A percentile compares a stretch with the other conserved stretches of the same genome.
Conservation (phyloP, 441 rosid species). For the Gossypium trilobum region DNA sequence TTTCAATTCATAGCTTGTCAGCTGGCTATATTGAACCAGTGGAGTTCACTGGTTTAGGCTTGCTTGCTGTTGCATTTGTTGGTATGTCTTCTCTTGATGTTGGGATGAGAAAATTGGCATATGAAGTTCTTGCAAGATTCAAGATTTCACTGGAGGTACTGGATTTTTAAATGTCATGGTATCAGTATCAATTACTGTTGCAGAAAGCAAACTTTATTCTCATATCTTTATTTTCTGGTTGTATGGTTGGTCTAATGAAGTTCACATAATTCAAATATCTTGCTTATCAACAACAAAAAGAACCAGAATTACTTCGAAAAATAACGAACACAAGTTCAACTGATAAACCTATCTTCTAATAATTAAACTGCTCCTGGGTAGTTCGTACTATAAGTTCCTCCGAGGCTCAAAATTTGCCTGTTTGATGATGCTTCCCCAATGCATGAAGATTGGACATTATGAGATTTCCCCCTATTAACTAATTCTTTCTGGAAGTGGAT, state of each 20-base stretch:
- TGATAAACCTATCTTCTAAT: not conserved
- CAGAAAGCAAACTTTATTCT: not conserved
- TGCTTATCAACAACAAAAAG: not conserved
- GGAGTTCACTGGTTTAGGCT: conserved; percentile 77
- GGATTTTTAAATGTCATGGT: not conserved
- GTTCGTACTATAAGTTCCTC: not conserved
- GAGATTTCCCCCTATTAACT: conserved; percentile 3
- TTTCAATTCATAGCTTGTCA: conserved; percentile 56
- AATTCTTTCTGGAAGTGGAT: not conserved
- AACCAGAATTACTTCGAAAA: not conserved
- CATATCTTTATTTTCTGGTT: not conserved
- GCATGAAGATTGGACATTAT: not conserved
- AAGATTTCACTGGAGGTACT: conserved; percentile 65
- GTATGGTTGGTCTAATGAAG: not conserved
- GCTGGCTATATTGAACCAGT: conserved; percentile 62
- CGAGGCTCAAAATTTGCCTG: not conserved
- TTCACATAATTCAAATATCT: not conserved
- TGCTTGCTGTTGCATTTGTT: conserved; percentile 77
- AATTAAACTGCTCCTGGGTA: not conserved
- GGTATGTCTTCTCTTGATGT: conserved; percentile 80
- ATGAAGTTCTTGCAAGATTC: conserved; percentile 59
- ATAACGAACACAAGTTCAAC: not conserved
- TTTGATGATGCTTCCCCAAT: not conserved
- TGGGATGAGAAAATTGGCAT: conserved; percentile 74
- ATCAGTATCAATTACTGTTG: not conserved